These are phyloP conservation scores for Arthrocladium fulminans DNA, from an alignment of 2,329 filamentous ascomycete genomes.

Conservation along the genomic window DNA sequence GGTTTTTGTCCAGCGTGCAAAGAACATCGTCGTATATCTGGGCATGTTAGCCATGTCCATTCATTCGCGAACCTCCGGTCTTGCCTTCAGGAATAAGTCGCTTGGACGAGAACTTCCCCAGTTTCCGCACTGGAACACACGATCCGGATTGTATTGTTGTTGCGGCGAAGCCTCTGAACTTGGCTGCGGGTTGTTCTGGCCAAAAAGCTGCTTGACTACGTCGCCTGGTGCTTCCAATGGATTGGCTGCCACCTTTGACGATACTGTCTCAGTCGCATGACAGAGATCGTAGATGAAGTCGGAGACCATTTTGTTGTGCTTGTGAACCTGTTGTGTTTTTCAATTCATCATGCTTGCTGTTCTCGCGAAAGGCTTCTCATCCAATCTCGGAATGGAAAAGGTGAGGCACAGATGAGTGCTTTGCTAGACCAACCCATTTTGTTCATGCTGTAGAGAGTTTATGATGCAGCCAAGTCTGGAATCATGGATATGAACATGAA, in stretches of 20 bases:
- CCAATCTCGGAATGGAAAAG: background rate
- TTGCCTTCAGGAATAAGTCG: slow-evolving; percentile 54
- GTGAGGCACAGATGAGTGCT: too few species aligned
- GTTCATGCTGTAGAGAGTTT: background rate
- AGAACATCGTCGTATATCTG: slow-evolving; percentile 59
- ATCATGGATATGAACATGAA: too few species aligned
- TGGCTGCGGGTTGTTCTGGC: slow-evolving; percentile 21
- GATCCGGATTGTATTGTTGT: slow-evolving; percentile 40
- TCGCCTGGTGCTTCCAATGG: slow-evolving; percentile 45
- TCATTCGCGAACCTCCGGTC: background rate
- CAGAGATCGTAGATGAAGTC: slow-evolving; percentile 43
- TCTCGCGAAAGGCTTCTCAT: background rate
- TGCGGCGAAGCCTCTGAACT: slow-evolving; percentile 23
- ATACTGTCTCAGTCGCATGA: slow-evolving; percentile 47
- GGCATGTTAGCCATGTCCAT: background rate
- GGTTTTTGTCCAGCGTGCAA: slow-evolving; percentile 29
- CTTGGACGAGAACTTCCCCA: slow-evolving; percentile 58
- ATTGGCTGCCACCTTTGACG: slow-evolving; percentile 46
- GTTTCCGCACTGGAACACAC: slow-evolving; percentile 53
- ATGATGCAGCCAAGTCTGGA: background rate
- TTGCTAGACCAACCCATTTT: too few species aligned
- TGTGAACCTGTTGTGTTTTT: background rate
- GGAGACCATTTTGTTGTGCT: background rate
- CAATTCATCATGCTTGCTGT: background rate
- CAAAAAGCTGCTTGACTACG: slow-evolving; percentile 50